Conservation (phyloP, 495 filamentous ascomycete species). For the Aspergillus sclerotioniger region DNA sequence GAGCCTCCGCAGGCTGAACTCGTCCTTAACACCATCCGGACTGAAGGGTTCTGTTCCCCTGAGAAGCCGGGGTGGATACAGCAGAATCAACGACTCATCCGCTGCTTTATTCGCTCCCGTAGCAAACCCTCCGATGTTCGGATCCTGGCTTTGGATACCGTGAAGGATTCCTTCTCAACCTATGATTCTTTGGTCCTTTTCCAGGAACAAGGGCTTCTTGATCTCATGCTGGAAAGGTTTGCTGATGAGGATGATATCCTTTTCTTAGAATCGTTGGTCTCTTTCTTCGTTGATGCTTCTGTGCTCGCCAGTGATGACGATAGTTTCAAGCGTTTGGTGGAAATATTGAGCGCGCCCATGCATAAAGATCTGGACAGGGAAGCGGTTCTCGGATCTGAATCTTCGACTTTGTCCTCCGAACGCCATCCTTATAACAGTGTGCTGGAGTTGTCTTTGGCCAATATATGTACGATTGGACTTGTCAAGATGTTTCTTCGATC, state of each 20-base stretch:
- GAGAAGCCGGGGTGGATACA: conserved; percentile 65
- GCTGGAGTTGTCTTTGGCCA: conserved; percentile 40
- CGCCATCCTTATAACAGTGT: conserved; percentile 35
- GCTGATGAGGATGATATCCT: conserved; percentile 47
- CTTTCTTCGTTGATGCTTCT: conserved; percentile 39
- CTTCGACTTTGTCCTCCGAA: conserved; percentile 23
- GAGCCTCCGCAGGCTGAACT: conserved; percentile 45
- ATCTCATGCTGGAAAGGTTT: conserved; percentile 43
- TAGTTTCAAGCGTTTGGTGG: conserved; percentile 35
- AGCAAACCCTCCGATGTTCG: conserved; percentile 65
- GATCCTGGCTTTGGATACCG: conserved; percentile 60
- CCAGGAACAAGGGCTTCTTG: conserved; percentile 37
- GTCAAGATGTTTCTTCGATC: conserved; percentile 46
- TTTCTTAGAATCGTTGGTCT: conserved; percentile 49
- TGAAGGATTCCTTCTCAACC: conserved; percentile 64
- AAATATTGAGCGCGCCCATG: conserved; percentile 39
- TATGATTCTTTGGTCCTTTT: conserved; percentile 37
- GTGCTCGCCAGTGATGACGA: conserved; percentile 30
- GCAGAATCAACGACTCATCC: conserved; percentile 60
- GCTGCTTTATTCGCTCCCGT: conserved; percentile 63
- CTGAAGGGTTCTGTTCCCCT: conserved; percentile 62
- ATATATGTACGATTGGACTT: conserved; percentile 43
- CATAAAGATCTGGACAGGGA: conserved; percentile 31
- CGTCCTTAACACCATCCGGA: conserved; percentile 37
- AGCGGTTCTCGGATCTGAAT: conserved; percentile 19